These are phyloP conservation scores for Diaporthe vaccinii DNA, from an alignment of 2,329 filamentous ascomycete genomes.

Conservation along the genomic window DNA sequence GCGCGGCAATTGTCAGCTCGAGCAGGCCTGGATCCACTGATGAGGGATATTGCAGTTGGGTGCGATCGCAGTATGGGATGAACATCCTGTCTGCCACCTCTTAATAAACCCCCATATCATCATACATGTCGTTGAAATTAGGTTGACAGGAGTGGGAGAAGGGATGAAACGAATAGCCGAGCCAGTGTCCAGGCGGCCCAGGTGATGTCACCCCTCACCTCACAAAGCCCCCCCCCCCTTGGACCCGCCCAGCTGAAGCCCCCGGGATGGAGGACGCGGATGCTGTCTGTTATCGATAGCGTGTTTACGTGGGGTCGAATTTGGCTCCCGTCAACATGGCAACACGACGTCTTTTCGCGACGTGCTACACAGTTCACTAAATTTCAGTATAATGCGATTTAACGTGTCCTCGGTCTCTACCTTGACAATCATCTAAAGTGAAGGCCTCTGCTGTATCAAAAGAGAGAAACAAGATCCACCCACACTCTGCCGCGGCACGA, in stretches of 20 bases:
- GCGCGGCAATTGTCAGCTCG: neutral
- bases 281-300: slow-evolving; percentile 33
- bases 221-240: neutral
- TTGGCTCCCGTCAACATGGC: neutral
- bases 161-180: slow-evolving; percentile 25
- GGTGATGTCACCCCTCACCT: slow-evolving; percentile 24
- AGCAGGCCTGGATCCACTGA: neutral
- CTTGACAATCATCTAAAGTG: too few species aligned
- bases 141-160: slow-evolving; percentile 14
- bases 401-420: too few species aligned
- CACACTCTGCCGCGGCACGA: neutral
- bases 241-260: neutral
- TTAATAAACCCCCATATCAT: neutral
- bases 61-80: slow-evolving; percentile 4
- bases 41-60: neutral
- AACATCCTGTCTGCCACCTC: neutral
- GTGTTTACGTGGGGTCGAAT: slow-evolving; percentile 19
- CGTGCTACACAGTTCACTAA: neutral
- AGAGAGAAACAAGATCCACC: neutral
- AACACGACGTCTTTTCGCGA: neutral
- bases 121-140: slow-evolving; percentile 26
- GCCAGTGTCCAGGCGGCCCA: slow-evolving; percentile 7
- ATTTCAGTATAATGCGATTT: neutral
- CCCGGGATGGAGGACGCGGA: neutral
- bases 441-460: neutral